Percentiles rank a stretch among this genome's conserved stretches.
Conservation (phyloP, 352 stramenopile genomes). For the Phytophthora chlamydospora region DNA sequence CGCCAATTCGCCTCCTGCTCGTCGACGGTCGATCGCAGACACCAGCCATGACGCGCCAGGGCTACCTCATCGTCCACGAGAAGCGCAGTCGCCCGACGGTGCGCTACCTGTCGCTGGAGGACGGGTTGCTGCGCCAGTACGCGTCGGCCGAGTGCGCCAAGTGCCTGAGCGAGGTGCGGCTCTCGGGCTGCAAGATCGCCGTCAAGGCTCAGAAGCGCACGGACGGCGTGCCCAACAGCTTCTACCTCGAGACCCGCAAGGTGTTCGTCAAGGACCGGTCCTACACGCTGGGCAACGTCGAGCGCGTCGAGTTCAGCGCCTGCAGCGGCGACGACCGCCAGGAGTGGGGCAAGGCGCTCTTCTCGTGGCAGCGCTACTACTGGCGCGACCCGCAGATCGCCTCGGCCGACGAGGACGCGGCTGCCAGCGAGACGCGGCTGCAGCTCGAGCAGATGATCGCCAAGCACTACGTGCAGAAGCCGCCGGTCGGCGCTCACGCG, state of each 20-base stretch:
- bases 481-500: constrained; percentile 24
- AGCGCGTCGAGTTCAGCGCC: constrained; percentile 75
- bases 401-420: constrained; percentile 16
- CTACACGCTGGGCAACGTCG: constrained; percentile 72
- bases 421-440: constrained; percentile 28
- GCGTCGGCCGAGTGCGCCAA: constrained; percentile 42
- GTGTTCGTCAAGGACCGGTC: constrained; percentile 87
- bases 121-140: constrained; percentile 83
- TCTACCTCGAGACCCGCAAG: constrained; percentile 84
- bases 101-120: constrained; percentile 81
- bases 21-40: constrained; percentile 3
- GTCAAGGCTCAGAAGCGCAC: constrained; percentile 81
- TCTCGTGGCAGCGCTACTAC: constrained; percentile 89
- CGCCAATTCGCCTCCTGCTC: constrained; percentile 24
- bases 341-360: constrained; percentile 85
- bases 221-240: constrained; percentile 75
- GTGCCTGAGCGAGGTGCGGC: constrained; percentile 63
- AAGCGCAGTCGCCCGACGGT: constrained; percentile 59
- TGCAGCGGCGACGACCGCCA: constrained; percentile 70
- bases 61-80: constrained; percentile 80
- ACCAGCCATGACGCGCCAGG: constrained; percentile 67
- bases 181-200: constrained; percentile 85
- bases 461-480: constrained; percentile 44
- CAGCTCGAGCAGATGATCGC: constrained; percentile 61
- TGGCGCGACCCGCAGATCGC: constrained; percentile 66